Percentiles rank a stretch among this genome's conserved stretches.
phyloP scores from a whole-genome alignment of 179 eudicot genomes.

The Gypsophila paniculata region DNA sequence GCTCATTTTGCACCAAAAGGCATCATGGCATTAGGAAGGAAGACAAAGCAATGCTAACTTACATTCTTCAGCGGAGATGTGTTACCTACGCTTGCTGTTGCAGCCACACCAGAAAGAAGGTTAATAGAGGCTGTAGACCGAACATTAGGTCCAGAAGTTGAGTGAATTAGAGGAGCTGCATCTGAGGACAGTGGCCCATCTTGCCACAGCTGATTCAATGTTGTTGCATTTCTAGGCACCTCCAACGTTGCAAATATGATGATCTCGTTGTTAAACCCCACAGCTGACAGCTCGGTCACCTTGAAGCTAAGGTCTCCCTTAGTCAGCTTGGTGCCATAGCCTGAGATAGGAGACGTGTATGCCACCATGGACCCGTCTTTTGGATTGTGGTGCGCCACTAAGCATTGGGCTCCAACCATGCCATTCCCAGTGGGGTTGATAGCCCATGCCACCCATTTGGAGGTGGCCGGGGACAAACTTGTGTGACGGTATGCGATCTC shows the following conservation, averaged over 20 bases:
- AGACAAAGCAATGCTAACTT: conserved; percentile 12
- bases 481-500: conserved; percentile 56
- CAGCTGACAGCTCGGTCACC: conserved; percentile 47
- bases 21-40: background rate
- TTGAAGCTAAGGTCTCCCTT: conserved; percentile 38
- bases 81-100: background rate
- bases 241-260: conserved; percentile 52
- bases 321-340: conserved; percentile 32
- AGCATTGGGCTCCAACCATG: conserved; percentile 62
- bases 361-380: conserved; percentile 45
- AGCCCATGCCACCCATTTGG: conserved; percentile 71
- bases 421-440: conserved; percentile 44
- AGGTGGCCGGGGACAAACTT: conserved; percentile 25
- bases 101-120: conserved; percentile 43
- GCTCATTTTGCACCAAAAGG: no score
- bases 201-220: conserved; percentile 74
- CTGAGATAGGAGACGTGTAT: conserved; percentile 58
- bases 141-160: conserved; percentile 38
- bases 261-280: conserved; percentile 37
- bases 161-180: conserved; percentile 35
- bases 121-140: conserved; percentile 48
- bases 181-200: conserved; percentile 49
- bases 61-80: conserved; percentile 28
- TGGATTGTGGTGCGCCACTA: conserved; percentile 53
- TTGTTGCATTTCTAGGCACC: conserved; percentile 33